Base-by-base conservation (phyloP, 306 rosid genomes). In the Sphenostylis stenocarpa region DNA sequence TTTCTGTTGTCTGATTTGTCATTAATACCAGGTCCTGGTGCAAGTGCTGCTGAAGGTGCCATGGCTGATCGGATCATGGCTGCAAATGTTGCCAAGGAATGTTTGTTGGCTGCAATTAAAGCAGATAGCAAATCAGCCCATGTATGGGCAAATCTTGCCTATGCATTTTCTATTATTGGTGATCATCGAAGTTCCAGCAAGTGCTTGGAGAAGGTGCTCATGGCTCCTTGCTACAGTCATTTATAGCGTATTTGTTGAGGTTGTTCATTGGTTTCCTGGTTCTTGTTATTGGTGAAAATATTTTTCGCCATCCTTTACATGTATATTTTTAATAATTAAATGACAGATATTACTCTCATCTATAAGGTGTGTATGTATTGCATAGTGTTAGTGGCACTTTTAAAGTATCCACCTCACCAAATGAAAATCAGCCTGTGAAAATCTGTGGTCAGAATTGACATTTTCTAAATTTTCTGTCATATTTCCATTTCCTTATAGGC, bases 151-250 rank as follows among this genome's bases (percentile, higher is more conserved):
- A 95, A 89, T 88, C 97, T 95, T 84, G 96, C 97, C 29, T 81
- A 87, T 87, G 96, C 93, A 57, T 92, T 90, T 85, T 79, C 77
- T 81, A 45, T 90, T 72, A 83, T 71, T 67, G 96, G 97, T 64
- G 97, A 95, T 87, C 90, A 90, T 81, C 87, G 93, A 84, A 92
- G 92, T 88, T 90, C 97, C 83, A 79, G 91, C 90, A 92, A 92
- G 85, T 92, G 97, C 88, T 87, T 92, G 86, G 97, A 92, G 93
- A 92, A 92, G 98, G 98, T 94, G 91, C 90, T 84, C 53, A 83
- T 77, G 87, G 87, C 80, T 86, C 70, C 84, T 80, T 86, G 87
- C 79, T 84, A 73, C 73, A 72, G 51, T 88, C 82, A 81, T 88
- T 84, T 84, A 73, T 85, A 45, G 72, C 53, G 45, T 84, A 78